phyloP scores from a whole-genome alignment of 345 rosid species.

The Arabidopsis thaliana region TAIR10.1 NC_003070.9:20401001-20401500 shows the following conservation, averaged over 20 bases:
- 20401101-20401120: constrained; percentile 20
- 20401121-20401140: constrained; percentile 5
- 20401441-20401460: not conserved
- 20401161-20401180: not conserved
- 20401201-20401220: not conserved
- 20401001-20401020: not conserved
- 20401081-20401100: not conserved
- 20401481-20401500: not conserved
- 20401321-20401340: not conserved
- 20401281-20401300: too few species aligned
- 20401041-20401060: constrained; percentile 22
- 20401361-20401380: too few species aligned
- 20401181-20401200: not conserved
- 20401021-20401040: not conserved
- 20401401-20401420: not conserved
- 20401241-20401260: not conserved
- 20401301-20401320: not conserved
- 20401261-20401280: too few species aligned
- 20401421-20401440: not conserved
- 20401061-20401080: constrained; percentile 14
- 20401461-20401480: not conserved
- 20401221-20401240: not conserved
- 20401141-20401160: constrained; percentile 1
- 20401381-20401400: too few species aligned
- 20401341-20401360: too few species aligned